Conservation (phyloP, 805 yeast genomes). For the Saccharomycopsis fibuligera region DNA sequence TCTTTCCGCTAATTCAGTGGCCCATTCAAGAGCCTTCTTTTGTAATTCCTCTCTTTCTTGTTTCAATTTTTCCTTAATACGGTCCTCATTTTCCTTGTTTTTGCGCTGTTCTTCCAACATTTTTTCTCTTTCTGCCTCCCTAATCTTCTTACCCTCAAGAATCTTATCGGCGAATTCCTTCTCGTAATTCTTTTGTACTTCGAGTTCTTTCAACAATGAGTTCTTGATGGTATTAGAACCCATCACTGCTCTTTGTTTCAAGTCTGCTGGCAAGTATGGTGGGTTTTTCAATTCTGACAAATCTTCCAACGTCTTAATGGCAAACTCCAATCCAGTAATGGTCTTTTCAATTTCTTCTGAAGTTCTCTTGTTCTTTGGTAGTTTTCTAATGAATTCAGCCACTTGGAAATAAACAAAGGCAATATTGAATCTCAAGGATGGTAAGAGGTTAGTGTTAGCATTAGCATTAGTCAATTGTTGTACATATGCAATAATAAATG, state of each 20-base stretch:
- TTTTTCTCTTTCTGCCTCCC: constrained; percentile 50
- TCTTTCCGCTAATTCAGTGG: constrained; percentile 44
- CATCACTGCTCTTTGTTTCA: constrained; percentile 80
- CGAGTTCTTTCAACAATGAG: constrained; percentile 62
- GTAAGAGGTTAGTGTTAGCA: constrained; percentile 21
- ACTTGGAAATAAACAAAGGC: constrained; percentile 82
- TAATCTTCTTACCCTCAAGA: constrained; percentile 61
- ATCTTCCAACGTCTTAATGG: constrained; percentile 51
- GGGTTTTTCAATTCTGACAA: constrained; percentile 56
- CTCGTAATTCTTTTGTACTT: constrained; percentile 68
- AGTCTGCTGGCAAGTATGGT: constrained; percentile 73
- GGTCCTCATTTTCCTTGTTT: constrained; percentile 42
- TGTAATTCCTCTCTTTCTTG: constrained; percentile 39
- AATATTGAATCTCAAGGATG: constrained; percentile 62
- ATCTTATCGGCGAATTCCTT: constrained; percentile 50
- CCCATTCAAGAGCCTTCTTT: constrained; percentile 53
- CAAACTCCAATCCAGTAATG: constrained; percentile 51
- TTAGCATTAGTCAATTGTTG: constrained; percentile 30
- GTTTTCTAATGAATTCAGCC: constrained; percentile 72
- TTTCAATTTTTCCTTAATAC: constrained; percentile 40
- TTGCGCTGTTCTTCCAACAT: constrained; percentile 42
- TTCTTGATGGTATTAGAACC: constrained; percentile 70
- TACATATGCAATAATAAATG: constrained; percentile 35
- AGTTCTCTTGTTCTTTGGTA: constrained; percentile 52
- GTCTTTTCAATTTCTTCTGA: constrained; percentile 55